Evolutionary conservation across 352 stramenopile species (phyloP), one percentile per base, ranked within the genome.

Genomic region (Phytophthora podocarpi): DNA sequence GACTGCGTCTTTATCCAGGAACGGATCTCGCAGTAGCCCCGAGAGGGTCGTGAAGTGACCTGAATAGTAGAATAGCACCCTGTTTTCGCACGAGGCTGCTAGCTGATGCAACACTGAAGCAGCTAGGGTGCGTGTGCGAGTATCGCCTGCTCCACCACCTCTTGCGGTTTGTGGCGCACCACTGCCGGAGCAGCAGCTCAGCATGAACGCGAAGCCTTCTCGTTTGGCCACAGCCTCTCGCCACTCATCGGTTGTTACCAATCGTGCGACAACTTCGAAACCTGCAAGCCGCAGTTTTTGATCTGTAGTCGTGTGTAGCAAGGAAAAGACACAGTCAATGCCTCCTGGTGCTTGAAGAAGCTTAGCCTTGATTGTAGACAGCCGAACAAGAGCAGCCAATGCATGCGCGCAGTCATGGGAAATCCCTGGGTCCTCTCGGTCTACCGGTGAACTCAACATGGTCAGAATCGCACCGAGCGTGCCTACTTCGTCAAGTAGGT

Each of bases 391-490:
- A 41, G 76, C 67, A 8, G 71, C 70, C 6, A 96, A 67, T 16
- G 82, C 71, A 34, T 89, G 78, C 0, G 83, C 80, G 10, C 82
- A 90, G 34, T 93, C 82, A 11, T 80, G 74, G 3, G 85, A 74
- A 18, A 93, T 90, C 5, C 62, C 58, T 0, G 79, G 52, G 59
- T 96, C 87, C 3, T 85, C 73, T 13, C 75, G 74, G 13, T 74
- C 64, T 21, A 89, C 63, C 3, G 64, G 64, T 4, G 72, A 76
- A 27, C 65, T 82, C 21, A 96, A 57, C 64, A 96, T 88, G 1
- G 87, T 87, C 12, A 96, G 59, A 23, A 92, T 70, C 8, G 85
- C 87, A 10, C 87, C 87, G 4, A 96, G 76, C 0, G 80, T 70
- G 0, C 87, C 87, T 7, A 89, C 78, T 53, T 90, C 67, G 1